Base-by-base conservation (phyloP, 2,329 filamentous ascomycete species). In the Achaetomium macrosporum region DNA sequence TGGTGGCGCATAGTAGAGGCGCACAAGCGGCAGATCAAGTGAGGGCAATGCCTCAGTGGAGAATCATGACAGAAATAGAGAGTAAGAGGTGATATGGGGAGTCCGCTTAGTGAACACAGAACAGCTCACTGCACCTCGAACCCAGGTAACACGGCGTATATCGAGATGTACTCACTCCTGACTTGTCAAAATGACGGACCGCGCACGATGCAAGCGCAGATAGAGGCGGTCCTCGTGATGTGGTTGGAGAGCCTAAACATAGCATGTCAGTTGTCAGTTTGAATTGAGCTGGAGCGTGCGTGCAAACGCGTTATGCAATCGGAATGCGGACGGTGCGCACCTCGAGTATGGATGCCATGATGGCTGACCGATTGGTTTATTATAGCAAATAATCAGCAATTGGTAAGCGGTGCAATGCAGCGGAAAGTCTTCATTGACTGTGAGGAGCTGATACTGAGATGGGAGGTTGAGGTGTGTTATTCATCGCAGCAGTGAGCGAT, bases 151-250 rank as follows among this genome's bases (percentile, higher is more conserved):
- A 49, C 25, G 4, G 25, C 25, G 7, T 25, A 25, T 25, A 25
- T 25, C 25, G 39, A 31, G 36, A 12, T 17, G 15, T 5, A 71
- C 76, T 71, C 67, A 81, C 78, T 96, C 92, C 61, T 87, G 78
- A 20, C 83, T 76, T 4, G 90, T 95, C 55, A 96, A 77, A 20
- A 93, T 76, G 31, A 95, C 87, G 20, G 87, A 91, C 56, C 87
- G 83, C 42, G 91, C 90, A 50, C 90, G 84, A 71, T 96, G 91
- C 58, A 88, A 76, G 57, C 90, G 87, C 47, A 95, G 77, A 58
- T 82, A 87, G 66, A 95, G 88, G 57, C 81, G 80, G 66, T 90
- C 84, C 67, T 84, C 81, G 39, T 84, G 85, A 65, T 86, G 49
- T 10, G 64, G 64, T 12, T 69, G 61, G 37, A 70, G 57, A 16